A percentile compares a stretch with the other conserved stretches of the same genome.
phyloP scores from a whole-genome alignment of 768 basidiomycete genomes.

The Suillus brevipes region DNA sequence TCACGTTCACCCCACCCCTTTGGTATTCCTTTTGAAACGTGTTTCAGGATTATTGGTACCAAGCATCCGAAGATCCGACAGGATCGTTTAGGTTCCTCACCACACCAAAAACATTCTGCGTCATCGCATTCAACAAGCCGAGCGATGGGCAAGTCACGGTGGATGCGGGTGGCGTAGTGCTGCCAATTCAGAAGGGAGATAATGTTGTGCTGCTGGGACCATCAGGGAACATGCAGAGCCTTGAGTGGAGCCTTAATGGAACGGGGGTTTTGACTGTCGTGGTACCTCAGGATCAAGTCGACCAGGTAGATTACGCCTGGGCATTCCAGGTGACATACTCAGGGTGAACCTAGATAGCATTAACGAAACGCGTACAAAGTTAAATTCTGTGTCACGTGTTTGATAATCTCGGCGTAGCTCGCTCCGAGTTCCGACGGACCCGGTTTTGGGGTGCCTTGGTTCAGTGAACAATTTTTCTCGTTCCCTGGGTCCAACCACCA shows the following conservation, averaged over 20 bases:
- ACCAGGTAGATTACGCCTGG: constrained; percentile 38
- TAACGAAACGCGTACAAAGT: no score
- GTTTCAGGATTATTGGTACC: constrained; percentile 50
- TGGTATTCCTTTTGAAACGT: neutral
- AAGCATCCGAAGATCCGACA: constrained; percentile 39
- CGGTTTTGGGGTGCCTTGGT: no score
- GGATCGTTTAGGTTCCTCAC: constrained; percentile 47
- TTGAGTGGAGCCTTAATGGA: constrained; percentile 34
- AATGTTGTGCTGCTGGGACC: constrained; percentile 42
- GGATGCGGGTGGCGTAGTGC: constrained; percentile 31
- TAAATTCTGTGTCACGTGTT: neutral
- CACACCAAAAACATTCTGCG: constrained; percentile 51
- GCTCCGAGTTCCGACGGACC: neutral
- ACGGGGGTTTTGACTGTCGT: constrained; percentile 32
- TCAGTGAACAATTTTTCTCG: neutral
- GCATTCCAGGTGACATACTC: constrained; percentile 40
- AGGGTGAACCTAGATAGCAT: neutral
- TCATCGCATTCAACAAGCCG: constrained; percentile 45
- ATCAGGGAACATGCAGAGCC: constrained; percentile 4
- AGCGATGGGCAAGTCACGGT: constrained; percentile 35
- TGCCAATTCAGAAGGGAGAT: constrained; percentile 48
- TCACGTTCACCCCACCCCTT: neutral
- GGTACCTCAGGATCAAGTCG: constrained; percentile 26
- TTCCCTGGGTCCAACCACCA: neutral
- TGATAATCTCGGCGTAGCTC: neutral